These are phyloP conservation scores for Neonectria punicea DNA, from an alignment of 2,329 filamentous ascomycete species.

Conservation along the genomic window DNA sequence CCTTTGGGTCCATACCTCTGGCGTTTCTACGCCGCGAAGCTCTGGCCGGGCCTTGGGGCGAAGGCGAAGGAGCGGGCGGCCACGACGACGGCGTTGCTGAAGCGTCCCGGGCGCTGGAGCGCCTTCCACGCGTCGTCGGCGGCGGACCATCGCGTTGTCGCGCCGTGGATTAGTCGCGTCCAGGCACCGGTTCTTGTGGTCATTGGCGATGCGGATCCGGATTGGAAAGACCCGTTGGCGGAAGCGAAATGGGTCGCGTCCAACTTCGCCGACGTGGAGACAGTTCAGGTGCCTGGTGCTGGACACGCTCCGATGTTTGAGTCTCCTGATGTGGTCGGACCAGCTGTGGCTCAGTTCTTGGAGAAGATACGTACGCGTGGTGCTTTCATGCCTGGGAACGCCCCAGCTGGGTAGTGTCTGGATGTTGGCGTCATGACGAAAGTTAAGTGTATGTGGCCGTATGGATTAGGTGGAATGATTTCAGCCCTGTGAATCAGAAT, in stretches of 20 bases:
- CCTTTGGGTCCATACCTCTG: constrained; percentile 21
- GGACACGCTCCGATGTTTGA: constrained; percentile 29
- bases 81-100: constrained; percentile 17
- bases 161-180: constrained; percentile 23
- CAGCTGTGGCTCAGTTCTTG: constrained; percentile 21
- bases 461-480: too few relatives aligned
- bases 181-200: constrained; percentile 29
- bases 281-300: constrained; percentile 20
- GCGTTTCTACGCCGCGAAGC: constrained; percentile 21
- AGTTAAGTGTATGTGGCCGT: too few relatives aligned
- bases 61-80: constrained; percentile 23
- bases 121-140: constrained; percentile 31
- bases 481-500: too few relatives aligned
- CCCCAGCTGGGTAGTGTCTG: too few relatives aligned
- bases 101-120: constrained; percentile 25
- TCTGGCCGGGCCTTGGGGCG: constrained; percentile 30
- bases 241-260: constrained; percentile 28
- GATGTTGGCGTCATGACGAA: too few relatives aligned
- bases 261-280: constrained; percentile 12
- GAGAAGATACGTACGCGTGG: background rate
- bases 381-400: background rate
- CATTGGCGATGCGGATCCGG: constrained; percentile 31
- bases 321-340: constrained; percentile 19
- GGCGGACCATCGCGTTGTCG: constrained; percentile 21
- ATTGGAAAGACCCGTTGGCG: constrained; percentile 27